Percentiles rank a stretch among this genome's conserved stretches.
Conservation (phyloP, 2,329 filamentous ascomycete genomes). For the Apiospora saccharicola region DNA sequence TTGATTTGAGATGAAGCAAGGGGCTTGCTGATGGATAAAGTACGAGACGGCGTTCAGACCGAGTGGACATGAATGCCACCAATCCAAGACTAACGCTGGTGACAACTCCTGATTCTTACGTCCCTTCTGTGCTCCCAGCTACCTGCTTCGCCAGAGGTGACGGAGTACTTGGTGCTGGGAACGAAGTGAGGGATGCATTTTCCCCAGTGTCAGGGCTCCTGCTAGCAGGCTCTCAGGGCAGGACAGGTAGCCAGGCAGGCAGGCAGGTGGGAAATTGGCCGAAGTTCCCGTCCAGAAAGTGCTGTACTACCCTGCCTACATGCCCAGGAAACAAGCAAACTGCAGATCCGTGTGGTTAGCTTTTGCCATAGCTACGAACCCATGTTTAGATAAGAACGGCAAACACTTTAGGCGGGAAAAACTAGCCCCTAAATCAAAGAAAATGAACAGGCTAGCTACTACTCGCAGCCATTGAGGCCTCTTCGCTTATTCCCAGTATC, state of each 20-base stretch:
- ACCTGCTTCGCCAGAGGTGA: constrained; percentile 23
- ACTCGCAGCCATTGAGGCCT: background rate
- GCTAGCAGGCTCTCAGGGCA: background rate
- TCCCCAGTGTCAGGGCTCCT: background rate
- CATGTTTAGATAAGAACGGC: background rate
- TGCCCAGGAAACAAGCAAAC: constrained; percentile 8
- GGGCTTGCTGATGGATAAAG: background rate
- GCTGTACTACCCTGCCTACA: constrained; percentile 4
- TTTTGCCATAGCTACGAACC: background rate
- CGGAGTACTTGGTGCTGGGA: constrained; percentile 25
- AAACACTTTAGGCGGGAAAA: background rate
- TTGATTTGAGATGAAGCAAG: background rate
- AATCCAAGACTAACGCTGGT: constrained; percentile 26
- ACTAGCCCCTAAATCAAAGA: background rate
- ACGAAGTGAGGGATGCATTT: constrained; percentile 5
- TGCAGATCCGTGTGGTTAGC: constrained; percentile 1
- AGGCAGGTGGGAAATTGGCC: constrained; percentile 18
- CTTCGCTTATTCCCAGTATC: constrained; percentile 24
- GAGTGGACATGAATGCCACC: constrained; percentile 1
- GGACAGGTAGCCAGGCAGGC: background rate
- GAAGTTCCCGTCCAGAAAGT: constrained; percentile 1
- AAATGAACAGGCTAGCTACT: background rate
- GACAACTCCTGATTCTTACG: constrained; percentile 13
- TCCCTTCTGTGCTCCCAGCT: constrained; percentile 16
- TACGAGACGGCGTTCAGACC: background rate